Evolutionary conservation across 495 filamentous ascomycete species (phyloP).

Genomic region (Penicillium lagena): DNA sequence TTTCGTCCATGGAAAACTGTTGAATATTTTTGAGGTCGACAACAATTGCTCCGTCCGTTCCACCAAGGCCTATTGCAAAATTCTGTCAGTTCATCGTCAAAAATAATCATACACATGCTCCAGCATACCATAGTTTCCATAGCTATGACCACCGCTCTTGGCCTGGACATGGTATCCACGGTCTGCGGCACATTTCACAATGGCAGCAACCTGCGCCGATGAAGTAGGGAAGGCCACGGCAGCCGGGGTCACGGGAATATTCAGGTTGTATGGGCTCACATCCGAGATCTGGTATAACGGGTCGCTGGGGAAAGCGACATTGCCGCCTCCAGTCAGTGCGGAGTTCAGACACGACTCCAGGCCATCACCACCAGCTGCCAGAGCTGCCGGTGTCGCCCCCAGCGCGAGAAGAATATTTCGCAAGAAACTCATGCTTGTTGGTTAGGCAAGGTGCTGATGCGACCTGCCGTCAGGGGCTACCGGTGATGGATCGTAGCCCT

Average conservation of each 20-base stretch:
- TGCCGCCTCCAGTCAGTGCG: conserved; percentile 5
- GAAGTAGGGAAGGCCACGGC: conserved; percentile 55
- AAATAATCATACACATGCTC: background rate
- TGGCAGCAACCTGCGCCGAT: conserved; percentile 46
- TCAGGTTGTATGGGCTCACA: conserved; percentile 50
- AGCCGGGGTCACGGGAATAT: conserved; percentile 49
- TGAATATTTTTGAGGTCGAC: conserved; percentile 39
- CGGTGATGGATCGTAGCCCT: no score
- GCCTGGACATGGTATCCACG: conserved; percentile 56
- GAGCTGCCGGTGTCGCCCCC: background rate
- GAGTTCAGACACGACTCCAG: conserved; percentile 7
- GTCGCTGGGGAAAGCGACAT: conserved; percentile 8
- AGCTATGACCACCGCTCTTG: conserved; percentile 66
- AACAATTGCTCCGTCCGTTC: conserved; percentile 29
- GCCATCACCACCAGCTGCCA: background rate
- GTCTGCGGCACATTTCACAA: conserved; percentile 51
- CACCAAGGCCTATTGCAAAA: conserved; percentile 36
- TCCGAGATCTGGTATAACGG: conserved; percentile 9
- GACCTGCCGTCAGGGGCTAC: no score
- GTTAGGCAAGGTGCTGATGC: no score
- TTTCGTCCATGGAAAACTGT: conserved; percentile 41
- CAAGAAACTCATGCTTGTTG: background rate
- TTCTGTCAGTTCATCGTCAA: conserved; percentile 30
- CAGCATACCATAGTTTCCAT: conserved; percentile 41
- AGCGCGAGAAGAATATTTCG: conserved; percentile 1